Evolutionary conservation across 1,284 basidiomycete species (phyloP).

Genomic region (Puccinia novopanici): DNA sequence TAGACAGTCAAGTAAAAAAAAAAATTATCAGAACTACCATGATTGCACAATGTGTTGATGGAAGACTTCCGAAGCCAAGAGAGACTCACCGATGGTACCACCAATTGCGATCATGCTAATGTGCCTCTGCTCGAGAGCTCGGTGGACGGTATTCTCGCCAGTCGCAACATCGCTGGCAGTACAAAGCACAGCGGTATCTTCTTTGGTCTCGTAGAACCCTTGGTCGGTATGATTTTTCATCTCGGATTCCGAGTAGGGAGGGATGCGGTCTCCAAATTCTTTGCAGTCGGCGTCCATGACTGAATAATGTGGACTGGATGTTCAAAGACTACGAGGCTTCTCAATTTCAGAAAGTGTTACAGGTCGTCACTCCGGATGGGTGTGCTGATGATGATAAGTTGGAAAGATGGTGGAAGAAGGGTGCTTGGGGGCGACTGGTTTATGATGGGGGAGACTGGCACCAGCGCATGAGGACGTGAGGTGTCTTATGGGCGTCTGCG

Average conservation of each 20-base stretch:
- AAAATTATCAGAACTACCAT: background rate
- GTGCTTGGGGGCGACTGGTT: background rate
- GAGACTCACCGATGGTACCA: constrained; percentile 42
- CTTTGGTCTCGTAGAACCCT: constrained; percentile 44
- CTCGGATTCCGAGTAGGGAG: constrained; percentile 17
- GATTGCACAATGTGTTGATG: background rate
- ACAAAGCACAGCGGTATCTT: constrained; percentile 2
- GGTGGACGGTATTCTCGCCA: constrained; percentile 42
- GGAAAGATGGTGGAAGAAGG: background rate
- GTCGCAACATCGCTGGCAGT: constrained; percentile 19
- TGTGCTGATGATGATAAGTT: background rate
- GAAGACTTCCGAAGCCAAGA: background rate
- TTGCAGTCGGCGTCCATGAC: background rate
- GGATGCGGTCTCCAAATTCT: background rate
- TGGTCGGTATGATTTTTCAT: constrained; percentile 19
- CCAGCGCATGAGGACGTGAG: background rate
- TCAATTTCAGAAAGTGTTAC: background rate
- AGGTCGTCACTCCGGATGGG: background rate
- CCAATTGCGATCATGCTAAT: constrained; percentile 51
- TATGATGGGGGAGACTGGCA: background rate
- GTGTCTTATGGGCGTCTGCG: background rate
- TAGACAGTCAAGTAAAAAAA: constrained; percentile 50
- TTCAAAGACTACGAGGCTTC: background rate
- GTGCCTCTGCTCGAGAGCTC: constrained; percentile 48
- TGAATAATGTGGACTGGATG: background rate